Conservation (phyloP, 163 green algal genomes). For the Scenedesmus sp. region DNA sequence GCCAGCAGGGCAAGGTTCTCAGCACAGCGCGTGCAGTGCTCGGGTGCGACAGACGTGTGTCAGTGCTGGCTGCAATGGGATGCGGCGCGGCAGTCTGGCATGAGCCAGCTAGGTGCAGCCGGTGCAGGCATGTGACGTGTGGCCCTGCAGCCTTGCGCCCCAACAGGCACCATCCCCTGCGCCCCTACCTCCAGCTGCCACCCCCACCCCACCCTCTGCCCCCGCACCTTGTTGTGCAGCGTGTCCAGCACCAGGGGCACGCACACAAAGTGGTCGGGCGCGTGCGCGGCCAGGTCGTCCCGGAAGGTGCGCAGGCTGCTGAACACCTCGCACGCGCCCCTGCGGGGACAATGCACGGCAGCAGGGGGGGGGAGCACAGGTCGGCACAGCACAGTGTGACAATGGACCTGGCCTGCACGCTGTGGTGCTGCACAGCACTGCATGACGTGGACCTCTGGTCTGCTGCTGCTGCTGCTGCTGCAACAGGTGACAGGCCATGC, state of each 20-base stretch:
- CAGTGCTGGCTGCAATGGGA: background rate
- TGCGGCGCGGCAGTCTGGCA: background rate
- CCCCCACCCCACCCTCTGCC: background rate
- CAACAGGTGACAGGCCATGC: too few species aligned
- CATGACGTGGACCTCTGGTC: background rate
- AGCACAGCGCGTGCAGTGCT: background rate
- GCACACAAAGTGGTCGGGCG: constrained; percentile 91
- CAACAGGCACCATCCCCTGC: too few species aligned
- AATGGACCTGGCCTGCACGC: background rate
- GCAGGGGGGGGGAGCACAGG: background rate
- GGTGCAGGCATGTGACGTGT: too few species aligned
- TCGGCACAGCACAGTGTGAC: background rate
- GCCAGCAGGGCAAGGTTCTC: background rate
- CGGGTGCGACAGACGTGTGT: too few species aligned
- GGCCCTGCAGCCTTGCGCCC: too few species aligned
- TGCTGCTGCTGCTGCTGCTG: background rate
- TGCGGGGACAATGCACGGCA: constrained; percentile 2
- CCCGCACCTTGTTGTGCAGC: constrained; percentile 79
- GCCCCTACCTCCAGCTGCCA: too few species aligned
- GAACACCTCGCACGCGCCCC: constrained; percentile 56
- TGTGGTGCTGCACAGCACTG: too few species aligned
- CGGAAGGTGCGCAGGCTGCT: constrained; percentile 85
- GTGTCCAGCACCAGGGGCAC: constrained; percentile 95
- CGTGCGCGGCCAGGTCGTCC: constrained; percentile 81
- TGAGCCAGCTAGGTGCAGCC: too few species aligned